These are phyloP conservation scores for Stachybotrys elegans DNA, from an alignment of 2,329 filamentous ascomycete species.

Conservation along the genomic window DNA sequence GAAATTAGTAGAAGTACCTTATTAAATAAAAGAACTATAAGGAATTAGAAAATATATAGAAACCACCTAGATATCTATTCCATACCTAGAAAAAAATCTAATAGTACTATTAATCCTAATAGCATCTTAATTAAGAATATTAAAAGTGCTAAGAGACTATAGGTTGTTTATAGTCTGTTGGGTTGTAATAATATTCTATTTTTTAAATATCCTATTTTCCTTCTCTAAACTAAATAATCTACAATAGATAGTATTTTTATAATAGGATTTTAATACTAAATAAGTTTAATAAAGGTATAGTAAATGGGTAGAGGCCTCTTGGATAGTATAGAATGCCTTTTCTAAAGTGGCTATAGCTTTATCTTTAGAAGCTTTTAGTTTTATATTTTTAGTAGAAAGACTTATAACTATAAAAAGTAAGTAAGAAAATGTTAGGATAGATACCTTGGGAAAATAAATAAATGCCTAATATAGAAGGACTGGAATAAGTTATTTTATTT, in stretches of 20 bases:
- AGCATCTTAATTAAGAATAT: no score
- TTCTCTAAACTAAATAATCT: neutral
- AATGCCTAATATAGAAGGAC: neutral
- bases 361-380: neutral
- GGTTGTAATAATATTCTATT: neutral
- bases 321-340: neutral
- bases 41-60: no score
- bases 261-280: neutral
- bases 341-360: neutral
- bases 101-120: no score
- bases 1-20: no score
- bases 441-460: neutral
- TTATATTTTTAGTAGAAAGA: neutral
- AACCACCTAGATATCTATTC: no score
- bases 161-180: neutral
- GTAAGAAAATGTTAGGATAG: neutral
- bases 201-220: neutral
- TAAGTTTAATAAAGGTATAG: neutral
- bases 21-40: no score
- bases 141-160: neutral
- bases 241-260: neutral
- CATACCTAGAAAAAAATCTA: no score
- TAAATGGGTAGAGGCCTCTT: neutral
- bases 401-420: neutral
- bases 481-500: slow-evolving; percentile 1